phyloP scores from a whole-genome alignment of 2,329 filamentous ascomycete species.

The Trichoderma aggressivum region DNA sequence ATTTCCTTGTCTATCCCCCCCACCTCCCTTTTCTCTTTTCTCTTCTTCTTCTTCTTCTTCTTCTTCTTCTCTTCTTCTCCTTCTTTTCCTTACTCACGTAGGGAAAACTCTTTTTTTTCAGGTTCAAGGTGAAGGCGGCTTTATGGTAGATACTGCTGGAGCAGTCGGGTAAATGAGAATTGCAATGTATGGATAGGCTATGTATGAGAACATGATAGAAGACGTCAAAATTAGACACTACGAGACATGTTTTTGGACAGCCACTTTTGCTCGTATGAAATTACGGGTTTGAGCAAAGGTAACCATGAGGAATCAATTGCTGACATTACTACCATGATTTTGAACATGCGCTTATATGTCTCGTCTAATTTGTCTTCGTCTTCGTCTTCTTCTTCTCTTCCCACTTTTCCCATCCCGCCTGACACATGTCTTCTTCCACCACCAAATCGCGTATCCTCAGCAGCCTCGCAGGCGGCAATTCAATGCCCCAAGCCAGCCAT shows the following conservation, averaged over 20 bases:
- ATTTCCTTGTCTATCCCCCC: not conserved
- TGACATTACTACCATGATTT: not conserved
- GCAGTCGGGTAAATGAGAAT: not conserved
- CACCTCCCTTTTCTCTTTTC: not conserved
- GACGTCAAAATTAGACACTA: not conserved
- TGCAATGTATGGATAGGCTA: not conserved
- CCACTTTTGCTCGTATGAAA: too few relatives aligned
- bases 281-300: not conserved
- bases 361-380: conserved; percentile 23
- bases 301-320: not conserved
- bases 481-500: conserved; percentile 68
- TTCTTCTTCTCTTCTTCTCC: not conserved
- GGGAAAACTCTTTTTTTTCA: not conserved
- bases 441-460: conserved; percentile 79
- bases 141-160: not conserved
- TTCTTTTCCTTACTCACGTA: not conserved
- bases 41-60: not conserved
- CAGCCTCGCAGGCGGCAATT: conserved; percentile 59
- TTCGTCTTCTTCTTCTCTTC: conserved; percentile 48
- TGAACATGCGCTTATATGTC: not conserved
- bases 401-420: conserved; percentile 94
- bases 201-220: not conserved
- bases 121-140: not conserved
- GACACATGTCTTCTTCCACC: conserved; percentile 80
- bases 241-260: not conserved